These are phyloP conservation scores for Mortierella sp. DNA, from an alignment of 371 early-diverging fungal species.

Conservation along the genomic window DNA sequence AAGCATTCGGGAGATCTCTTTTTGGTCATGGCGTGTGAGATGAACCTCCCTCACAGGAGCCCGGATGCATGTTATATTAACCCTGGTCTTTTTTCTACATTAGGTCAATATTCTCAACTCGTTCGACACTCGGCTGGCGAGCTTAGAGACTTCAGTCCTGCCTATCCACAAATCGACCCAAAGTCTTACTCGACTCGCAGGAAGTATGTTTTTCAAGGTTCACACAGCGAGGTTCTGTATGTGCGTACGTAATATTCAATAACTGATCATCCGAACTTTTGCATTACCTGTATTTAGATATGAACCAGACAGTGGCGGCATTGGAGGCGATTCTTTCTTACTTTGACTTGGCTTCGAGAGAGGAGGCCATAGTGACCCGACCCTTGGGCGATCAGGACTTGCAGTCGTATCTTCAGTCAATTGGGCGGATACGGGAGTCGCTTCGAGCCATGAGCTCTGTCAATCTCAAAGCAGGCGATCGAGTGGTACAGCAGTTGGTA, in stretches of 20 bases:
- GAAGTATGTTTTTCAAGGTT: slow-evolving; percentile 68
- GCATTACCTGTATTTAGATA: slow-evolving; percentile 62
- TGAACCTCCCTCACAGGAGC: background rate
- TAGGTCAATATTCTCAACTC: slow-evolving; percentile 80
- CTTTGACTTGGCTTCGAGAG: slow-evolving; percentile 83
- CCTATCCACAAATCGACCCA: slow-evolving; percentile 93
- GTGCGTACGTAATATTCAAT: background rate
- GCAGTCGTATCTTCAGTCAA: slow-evolving; percentile 66
- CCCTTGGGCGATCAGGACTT: slow-evolving; percentile 68
- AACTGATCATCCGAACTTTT: background rate
- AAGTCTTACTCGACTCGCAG: slow-evolving; percentile 83
- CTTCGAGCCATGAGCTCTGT: slow-evolving; percentile 67
- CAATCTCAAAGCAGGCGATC: slow-evolving; percentile 69
- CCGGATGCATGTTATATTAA: background rate
- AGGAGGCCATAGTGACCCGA: slow-evolving; percentile 78
- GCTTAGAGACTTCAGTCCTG: slow-evolving; percentile 84
- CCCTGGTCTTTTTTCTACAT: background rate
- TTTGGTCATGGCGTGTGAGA: background rate
- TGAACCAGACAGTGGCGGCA: slow-evolving; percentile 78
- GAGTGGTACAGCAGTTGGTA: slow-evolving; percentile 69
- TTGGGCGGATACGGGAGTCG: slow-evolving; percentile 70
- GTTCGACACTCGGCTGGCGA: slow-evolving; percentile 87
- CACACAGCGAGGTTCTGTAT: background rate
- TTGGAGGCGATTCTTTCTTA: slow-evolving; percentile 84
- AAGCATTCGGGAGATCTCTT: slow-evolving; percentile 1